Evolutionary conservation across 2,329 filamentous ascomycete species (phyloP).

Genomic region (Huntiella decipiens): DNA sequence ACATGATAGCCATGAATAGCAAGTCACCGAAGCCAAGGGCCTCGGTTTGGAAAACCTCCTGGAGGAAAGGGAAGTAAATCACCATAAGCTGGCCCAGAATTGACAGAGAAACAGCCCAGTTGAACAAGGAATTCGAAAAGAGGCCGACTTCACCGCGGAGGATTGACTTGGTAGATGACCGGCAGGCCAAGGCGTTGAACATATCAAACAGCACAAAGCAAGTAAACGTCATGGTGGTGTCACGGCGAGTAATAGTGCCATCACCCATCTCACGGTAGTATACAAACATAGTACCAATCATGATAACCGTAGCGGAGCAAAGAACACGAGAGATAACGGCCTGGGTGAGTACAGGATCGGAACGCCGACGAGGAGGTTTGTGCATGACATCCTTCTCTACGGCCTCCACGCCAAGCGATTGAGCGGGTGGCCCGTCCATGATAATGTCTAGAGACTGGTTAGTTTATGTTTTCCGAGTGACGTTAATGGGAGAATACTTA

Average conservation of each 20-base stretch:
- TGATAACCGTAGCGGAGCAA: slow-evolving; percentile 74
- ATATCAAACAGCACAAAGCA: slow-evolving; percentile 99
- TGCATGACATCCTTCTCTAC: slow-evolving; percentile 92
- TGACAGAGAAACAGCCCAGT: slow-evolving; percentile 79
- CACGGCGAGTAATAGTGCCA: slow-evolving; percentile 67
- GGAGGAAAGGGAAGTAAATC: slow-evolving; percentile 85
- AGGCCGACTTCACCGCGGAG: slow-evolving; percentile 69
- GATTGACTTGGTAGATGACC: slow-evolving; percentile 76
- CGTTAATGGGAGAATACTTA: slow-evolving; percentile 28
- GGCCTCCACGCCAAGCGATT: slow-evolving; percentile 87
- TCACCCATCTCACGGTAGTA: slow-evolving; percentile 88
- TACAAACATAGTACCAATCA: slow-evolving; percentile 75
- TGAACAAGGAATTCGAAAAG: slow-evolving; percentile 83
- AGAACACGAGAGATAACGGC: slow-evolving; percentile 68
- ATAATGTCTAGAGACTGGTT: slow-evolving; percentile 56
- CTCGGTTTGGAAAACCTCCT: slow-evolving; percentile 92
- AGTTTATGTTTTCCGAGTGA: slow-evolving; percentile 1
- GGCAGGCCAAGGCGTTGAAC: slow-evolving; percentile 93
- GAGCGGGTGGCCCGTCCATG: slow-evolving; percentile 95
- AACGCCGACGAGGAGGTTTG: slow-evolving; percentile 64
- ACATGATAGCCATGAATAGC: slow-evolving; percentile 49
- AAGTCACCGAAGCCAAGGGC: slow-evolving; percentile 58
- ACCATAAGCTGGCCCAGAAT: slow-evolving; percentile 74
- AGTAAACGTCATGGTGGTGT: slow-evolving; percentile 98
- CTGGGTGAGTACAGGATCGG: slow-evolving; percentile 77